These are phyloP conservation scores for Verticillium longisporum DNA, from an alignment of 2,329 filamentous ascomycete genomes.

Conservation along the genomic window DNA sequence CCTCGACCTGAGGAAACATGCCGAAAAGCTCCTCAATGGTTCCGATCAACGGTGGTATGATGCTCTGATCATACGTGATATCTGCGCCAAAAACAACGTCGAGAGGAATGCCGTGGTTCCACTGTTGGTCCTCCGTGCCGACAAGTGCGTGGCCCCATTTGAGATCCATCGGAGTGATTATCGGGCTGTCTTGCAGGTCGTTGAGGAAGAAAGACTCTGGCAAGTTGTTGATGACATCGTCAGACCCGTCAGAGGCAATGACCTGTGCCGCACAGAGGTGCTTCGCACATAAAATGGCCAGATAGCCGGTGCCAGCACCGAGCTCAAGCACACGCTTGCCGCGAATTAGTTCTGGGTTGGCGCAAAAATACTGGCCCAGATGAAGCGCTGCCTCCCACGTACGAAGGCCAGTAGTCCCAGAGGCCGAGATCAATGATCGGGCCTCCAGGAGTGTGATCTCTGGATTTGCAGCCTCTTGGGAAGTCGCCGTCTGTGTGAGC, in stretches of 20 bases:
- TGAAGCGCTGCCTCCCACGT: constrained; percentile 80
- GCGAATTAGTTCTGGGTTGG: constrained; percentile 34
- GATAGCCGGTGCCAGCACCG: constrained; percentile 69
- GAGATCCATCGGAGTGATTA: constrained; percentile 46
- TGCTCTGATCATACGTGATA: constrained; percentile 65
- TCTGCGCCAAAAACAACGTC: constrained; percentile 71
- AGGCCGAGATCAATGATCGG: constrained; percentile 59
- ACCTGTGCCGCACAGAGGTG: constrained; percentile 52
- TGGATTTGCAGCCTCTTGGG: neutral
- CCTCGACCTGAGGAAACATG: constrained; percentile 45
- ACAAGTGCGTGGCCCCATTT: constrained; percentile 58
- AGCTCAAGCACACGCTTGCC: constrained; percentile 62
- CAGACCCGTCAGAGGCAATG: constrained; percentile 67
- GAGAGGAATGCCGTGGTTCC: constrained; percentile 38
- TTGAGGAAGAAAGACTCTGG: constrained; percentile 65
- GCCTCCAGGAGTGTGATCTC: constrained; percentile 62
- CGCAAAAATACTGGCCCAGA: constrained; percentile 60
- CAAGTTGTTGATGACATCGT: constrained; percentile 62
- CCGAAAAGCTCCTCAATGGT: constrained; percentile 58
- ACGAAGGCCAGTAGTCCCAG: constrained; percentile 67
- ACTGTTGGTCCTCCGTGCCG: constrained; percentile 47
- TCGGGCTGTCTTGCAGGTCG: constrained; percentile 39
- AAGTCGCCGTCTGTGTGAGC: constrained; percentile 10
- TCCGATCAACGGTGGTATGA: constrained; percentile 56
- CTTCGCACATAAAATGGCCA: constrained; percentile 68